Percentiles rank a stretch among this genome's conserved stretches.
Conservation (phyloP, 2,329 filamentous ascomycete species). For the Xylariaceae sp. region DNA sequence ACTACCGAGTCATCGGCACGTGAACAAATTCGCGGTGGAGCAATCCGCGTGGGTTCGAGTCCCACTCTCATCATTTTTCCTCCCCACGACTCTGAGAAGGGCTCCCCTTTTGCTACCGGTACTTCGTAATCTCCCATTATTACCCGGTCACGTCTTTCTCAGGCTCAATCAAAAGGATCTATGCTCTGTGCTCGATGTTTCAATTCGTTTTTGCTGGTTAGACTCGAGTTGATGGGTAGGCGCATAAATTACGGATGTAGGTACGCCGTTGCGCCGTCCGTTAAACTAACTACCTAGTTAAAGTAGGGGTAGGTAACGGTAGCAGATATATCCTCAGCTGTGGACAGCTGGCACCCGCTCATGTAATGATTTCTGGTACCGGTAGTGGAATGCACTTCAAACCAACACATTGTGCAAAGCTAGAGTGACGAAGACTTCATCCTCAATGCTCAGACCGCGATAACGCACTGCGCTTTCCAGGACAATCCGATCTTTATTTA, state of each 20-base stretch:
- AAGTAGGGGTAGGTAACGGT: too few relatives aligned
- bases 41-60: conserved; percentile 41
- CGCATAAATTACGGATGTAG: too few relatives aligned
- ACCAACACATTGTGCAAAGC: not conserved
- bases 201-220: too few relatives aligned
- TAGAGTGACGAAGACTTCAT: not conserved
- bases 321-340: not conserved
- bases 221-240: too few relatives aligned
- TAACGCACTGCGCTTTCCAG: conserved; percentile 1
- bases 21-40: conserved; percentile 32
- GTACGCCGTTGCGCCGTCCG: too few relatives aligned
- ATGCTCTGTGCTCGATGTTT: too few relatives aligned
- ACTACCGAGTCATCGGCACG: not conserved
- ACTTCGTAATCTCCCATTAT: too few relatives aligned
- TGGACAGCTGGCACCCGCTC: not conserved
- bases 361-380: too few relatives aligned
- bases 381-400: not conserved
- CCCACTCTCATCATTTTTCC: conserved; percentile 35
- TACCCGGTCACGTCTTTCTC: too few relatives aligned
- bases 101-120: not conserved
- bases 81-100: not conserved
- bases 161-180: too few relatives aligned
- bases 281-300: too few relatives aligned
- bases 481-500: conserved; percentile 2
- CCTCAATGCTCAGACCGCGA: conserved; percentile 4